These are phyloP conservation scores for Aspergillus arachidicola DNA, from an alignment of 2,329 filamentous ascomycete species.

Conservation along the genomic window DNA sequence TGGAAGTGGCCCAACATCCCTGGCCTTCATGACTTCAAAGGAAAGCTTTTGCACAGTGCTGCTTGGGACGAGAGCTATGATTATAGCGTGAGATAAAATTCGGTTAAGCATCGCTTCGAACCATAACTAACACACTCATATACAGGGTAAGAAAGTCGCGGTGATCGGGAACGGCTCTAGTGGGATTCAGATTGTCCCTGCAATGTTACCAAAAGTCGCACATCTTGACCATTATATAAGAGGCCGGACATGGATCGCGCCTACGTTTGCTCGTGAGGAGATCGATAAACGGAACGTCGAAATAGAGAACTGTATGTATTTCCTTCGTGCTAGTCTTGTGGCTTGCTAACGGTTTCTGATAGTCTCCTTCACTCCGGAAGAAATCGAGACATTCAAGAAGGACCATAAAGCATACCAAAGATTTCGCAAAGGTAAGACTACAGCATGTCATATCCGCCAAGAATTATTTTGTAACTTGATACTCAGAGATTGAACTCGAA, in stretches of 20 bases:
- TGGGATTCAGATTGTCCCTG: constrained; percentile 46
- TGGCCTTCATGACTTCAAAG: constrained; percentile 51
- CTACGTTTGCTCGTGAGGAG: constrained; percentile 31
- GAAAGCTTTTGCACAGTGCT: constrained; percentile 49
- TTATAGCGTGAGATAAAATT: constrained; percentile 27
- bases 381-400: constrained; percentile 35
- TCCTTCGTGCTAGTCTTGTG: neutral
- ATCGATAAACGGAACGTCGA: constrained; percentile 29
- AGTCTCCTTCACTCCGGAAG: constrained; percentile 36
- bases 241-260: constrained; percentile 34
- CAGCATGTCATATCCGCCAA: neutral
- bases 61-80: constrained; percentile 44
- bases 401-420: constrained; percentile 34
- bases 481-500: constrained; percentile 33
- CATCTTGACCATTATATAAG: constrained; percentile 42
- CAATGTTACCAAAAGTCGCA: constrained; percentile 42
- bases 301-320: constrained; percentile 32
- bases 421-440: constrained; percentile 35
- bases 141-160: constrained; percentile 36
- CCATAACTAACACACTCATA: neutral
- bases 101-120: neutral
- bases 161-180: constrained; percentile 44
- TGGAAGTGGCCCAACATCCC: constrained; percentile 52
- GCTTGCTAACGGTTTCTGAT: neutral
- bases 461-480: neutral